phyloP scores from a whole-genome alignment of 345 rosid species.

The Pistacia atlantica region DNA sequence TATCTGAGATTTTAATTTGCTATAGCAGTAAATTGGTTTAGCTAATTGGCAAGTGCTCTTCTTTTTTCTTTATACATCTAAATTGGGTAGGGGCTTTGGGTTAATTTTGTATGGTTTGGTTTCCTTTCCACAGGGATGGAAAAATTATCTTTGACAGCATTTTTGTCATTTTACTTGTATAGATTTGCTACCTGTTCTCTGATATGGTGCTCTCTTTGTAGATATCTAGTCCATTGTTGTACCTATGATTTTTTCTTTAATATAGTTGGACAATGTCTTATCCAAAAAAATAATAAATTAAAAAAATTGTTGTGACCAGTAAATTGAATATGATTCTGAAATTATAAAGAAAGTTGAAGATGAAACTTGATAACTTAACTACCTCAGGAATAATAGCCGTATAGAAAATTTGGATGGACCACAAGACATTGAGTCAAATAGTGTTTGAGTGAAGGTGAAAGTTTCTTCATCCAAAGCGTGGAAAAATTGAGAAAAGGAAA shows the following conservation, averaged over 20 bases:
- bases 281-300: too few species aligned
- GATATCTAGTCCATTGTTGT: not conserved
- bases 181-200: too few species aligned
- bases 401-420: not conserved
- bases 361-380: slow-evolving; percentile 5
- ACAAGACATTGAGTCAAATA: not conserved
- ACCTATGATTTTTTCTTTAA: too few species aligned
- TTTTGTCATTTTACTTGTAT: too few species aligned
- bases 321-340: not conserved
- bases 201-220: not conserved
- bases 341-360: not conserved
- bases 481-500: not conserved
- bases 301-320: not conserved
- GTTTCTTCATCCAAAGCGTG: not conserved
- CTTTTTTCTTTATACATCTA: too few species aligned
- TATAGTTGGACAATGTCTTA: too few species aligned
- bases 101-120: too few species aligned
- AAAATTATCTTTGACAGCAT: too few species aligned
- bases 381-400: not conserved
- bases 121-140: too few species aligned
- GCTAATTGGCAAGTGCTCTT: not conserved
- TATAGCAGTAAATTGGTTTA: not conserved
- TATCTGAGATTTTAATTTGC: not conserved
- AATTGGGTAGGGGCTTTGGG: too few species aligned
- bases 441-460: not conserved